A percentile compares a stretch with the other conserved stretches of the same genome.
Conservation (phyloP, 768 basidiomycete genomes). For the Mycena sanguinolenta region DNA sequence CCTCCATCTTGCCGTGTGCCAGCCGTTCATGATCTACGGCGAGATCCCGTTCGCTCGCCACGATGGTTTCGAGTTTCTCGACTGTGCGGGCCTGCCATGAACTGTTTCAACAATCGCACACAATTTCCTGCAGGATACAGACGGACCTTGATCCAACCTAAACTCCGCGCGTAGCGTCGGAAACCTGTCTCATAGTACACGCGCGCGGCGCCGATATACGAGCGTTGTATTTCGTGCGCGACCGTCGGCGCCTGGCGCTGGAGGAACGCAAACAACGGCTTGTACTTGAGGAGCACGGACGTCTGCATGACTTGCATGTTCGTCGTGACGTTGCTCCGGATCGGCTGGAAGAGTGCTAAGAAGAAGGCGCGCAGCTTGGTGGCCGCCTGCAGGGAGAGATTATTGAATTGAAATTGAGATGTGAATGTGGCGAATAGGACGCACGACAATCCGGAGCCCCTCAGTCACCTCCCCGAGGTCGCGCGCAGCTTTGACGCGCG, state of each 20-base stretch:
- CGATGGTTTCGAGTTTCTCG: slow-evolving; percentile 80
- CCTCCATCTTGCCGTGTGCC: slow-evolving; percentile 79
- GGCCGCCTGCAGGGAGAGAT: slow-evolving; percentile 72
- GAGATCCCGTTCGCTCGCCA: slow-evolving; percentile 55
- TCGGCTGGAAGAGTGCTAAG: slow-evolving; percentile 84
- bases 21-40: slow-evolving; percentile 70
- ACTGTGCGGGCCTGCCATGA: slow-evolving; percentile 67
- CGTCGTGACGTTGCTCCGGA: slow-evolving; percentile 85
- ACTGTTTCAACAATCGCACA: background rate
- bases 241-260: slow-evolving; percentile 85
- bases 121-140: background rate
- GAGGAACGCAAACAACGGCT: slow-evolving; percentile 85
- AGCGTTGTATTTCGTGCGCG: slow-evolving; percentile 89
- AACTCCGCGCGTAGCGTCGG: slow-evolving; percentile 86
- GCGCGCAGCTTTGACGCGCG: slow-evolving; percentile 88
- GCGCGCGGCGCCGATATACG: slow-evolving; percentile 86
- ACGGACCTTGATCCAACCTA: slow-evolving; percentile 82
- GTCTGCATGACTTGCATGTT: slow-evolving; percentile 96
- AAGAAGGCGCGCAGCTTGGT: slow-evolving; percentile 92
- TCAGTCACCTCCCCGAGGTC: slow-evolving; percentile 88
- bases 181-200: slow-evolving; percentile 97
- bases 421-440: slow-evolving; percentile 42
- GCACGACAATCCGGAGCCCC: slow-evolving; percentile 88
- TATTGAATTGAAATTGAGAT: background rate
- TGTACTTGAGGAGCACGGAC: slow-evolving; percentile 86